These are phyloP conservation scores for Globisporangium barbulae DNA, from an alignment of 352 stramenopile genomes.

Conservation along the genomic window DNA sequence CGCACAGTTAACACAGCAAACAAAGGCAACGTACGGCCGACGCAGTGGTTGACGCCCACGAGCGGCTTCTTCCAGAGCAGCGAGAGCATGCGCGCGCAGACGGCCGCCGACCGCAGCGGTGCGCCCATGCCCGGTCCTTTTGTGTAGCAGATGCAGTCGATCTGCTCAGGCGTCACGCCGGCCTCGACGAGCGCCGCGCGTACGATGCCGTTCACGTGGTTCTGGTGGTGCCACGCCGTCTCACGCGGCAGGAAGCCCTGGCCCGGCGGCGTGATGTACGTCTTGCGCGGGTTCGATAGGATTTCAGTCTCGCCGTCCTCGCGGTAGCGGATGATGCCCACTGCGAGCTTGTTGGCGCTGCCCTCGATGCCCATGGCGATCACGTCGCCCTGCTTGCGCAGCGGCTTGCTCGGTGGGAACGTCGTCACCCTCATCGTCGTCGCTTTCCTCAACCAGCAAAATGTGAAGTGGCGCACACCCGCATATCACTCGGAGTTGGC, in stretches of 20 bases:
- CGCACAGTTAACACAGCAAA: background rate
- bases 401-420: slow-evolving; percentile 24
- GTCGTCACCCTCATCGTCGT: slow-evolving; percentile 9
- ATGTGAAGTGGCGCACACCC: slow-evolving; percentile 10
- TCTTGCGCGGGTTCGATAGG: slow-evolving; percentile 98
- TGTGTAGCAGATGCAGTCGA: slow-evolving; percentile 95
- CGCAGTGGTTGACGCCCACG: slow-evolving; percentile 99
- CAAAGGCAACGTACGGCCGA: slow-evolving; percentile 81
- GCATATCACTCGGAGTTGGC: slow-evolving; percentile 20
- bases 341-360: slow-evolving; percentile 97
- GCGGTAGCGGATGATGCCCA: slow-evolving; percentile 80
- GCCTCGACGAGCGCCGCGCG: slow-evolving; percentile 93
- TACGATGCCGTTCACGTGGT: slow-evolving; percentile 95
- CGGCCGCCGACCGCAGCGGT: slow-evolving; percentile 94
- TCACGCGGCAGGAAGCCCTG: slow-evolving; percentile 98
- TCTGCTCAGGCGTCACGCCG: slow-evolving; percentile 72
- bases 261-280: slow-evolving; percentile 97
- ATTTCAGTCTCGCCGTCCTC: slow-evolving; percentile 88
- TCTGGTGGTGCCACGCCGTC: slow-evolving; percentile 99
- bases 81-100: slow-evolving; percentile 93
- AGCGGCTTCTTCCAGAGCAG: slow-evolving; percentile 95
- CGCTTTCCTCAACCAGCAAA: slow-evolving; percentile 5
- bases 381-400: slow-evolving; percentile 70
- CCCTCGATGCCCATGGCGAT: slow-evolving; percentile 98
- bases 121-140: slow-evolving; percentile 98